Evolutionary conservation across 176 grass and related monocot species (phyloP).

Genomic region (Pharus latifolius): DNA sequence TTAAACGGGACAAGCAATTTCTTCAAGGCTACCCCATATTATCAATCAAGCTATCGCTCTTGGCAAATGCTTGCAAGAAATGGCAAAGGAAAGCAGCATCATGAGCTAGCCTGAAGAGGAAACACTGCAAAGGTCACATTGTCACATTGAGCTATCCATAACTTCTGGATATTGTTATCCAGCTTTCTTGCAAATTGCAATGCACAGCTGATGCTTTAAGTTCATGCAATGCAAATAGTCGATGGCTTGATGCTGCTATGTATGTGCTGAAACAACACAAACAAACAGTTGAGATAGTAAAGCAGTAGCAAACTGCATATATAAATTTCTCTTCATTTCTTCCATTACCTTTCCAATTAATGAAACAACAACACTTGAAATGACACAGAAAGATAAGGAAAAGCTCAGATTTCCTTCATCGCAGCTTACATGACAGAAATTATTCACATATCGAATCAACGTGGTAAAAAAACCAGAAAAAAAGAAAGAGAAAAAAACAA

Average conservation of each 20-base stretch:
- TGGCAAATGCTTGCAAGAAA: slow-evolving; percentile 32
- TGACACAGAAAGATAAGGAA: slow-evolving; percentile 33
- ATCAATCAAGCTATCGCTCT: slow-evolving; percentile 4
- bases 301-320: neutral
- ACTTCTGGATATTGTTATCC: neutral
- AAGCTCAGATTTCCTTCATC: slow-evolving; percentile 60
- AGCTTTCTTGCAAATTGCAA: neutral
- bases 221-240: neutral
- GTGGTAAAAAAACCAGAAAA: slow-evolving; percentile 21
- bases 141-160: neutral
- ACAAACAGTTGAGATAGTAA: neutral
- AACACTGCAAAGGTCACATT: slow-evolving; percentile 16
- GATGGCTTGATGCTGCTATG: neutral
- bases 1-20: neutral
- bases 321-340: slow-evolving; percentile 22
- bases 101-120: neutral
- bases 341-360: slow-evolving; percentile 28
- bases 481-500: neutral
- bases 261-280: neutral
- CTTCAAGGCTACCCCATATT: slow-evolving; percentile 9
- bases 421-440: slow-evolving; percentile 45
- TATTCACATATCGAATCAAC: slow-evolving; percentile 63
- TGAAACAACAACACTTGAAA: slow-evolving; percentile 23
- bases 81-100: neutral
- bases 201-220: neutral